Base-by-base conservation (phyloP, 148 eudicot species). In the Persicaria tinctoria region DNA sequence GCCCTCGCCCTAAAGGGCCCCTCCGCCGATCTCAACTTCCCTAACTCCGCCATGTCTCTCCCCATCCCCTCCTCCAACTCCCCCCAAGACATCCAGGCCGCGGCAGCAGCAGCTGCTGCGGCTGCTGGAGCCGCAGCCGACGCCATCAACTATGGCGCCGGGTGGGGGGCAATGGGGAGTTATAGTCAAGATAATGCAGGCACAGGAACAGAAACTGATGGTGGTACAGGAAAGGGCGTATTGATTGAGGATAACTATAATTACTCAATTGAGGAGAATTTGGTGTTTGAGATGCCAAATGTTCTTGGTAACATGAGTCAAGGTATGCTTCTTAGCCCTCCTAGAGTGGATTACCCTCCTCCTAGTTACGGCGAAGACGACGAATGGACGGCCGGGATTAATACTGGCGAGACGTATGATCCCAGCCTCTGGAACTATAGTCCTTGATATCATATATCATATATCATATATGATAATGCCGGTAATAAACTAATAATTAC, bases 251-350 rank as follows among this genome's bases (percentile, higher is more conserved):
- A 14, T 18, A 27, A 54, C 38, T 18, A 38, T 75, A 8, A 47
- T 32, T 81, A 70, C 72, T 85, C 77, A 80, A 78, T 86, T 7
- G 96, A 90, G 64, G 92, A 88, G 81, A 91, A 88, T 82, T 60
- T 90, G 88, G 79, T 90, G 45, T 90, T 90, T 78, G 92, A 90
- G 63, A 85, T 90, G 90, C 96, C 96, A 0, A 90, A 90, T 86
- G 89, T 90, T 63, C 87, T 90, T 59, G 80, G 49, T 14, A 86
- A 84, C 66, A 90, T 90, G 96, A 89, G 92, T 27, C 74, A 90
- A 46, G 96, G 96, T 45, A 90, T 90, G 96, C 84, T 90, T 46
- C 88, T 90, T 46, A 88, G 92, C 82, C 96, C 96, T 53, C 96
- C 96, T 6, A 81, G 89, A 4, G 45, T 81, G 18, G 84, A 80